Evolutionary conservation across 768 basidiomycete genomes (phyloP).

Genomic region (Tephrocybe sp.): DNA sequence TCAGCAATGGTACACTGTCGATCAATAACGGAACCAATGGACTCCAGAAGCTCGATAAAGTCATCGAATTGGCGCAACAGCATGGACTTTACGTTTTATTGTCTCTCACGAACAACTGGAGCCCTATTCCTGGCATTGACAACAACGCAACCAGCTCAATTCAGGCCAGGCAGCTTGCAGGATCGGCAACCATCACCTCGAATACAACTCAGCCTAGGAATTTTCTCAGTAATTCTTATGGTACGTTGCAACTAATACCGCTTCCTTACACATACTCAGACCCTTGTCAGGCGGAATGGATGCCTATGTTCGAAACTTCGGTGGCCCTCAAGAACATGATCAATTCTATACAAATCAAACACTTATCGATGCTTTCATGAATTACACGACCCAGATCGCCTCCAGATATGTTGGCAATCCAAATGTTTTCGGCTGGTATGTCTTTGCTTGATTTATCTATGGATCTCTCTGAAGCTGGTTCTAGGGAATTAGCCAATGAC

Average conservation of each 20-base stretch:
- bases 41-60: constrained; percentile 58
- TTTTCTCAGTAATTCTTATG: constrained; percentile 61
- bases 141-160: constrained; percentile 33
- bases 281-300: constrained; percentile 57
- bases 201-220: constrained; percentile 37
- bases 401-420: constrained; percentile 53
- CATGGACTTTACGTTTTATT: constrained; percentile 51
- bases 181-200: constrained; percentile 30
- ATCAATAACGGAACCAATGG: constrained; percentile 63
- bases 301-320: constrained; percentile 53
- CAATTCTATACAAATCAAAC: constrained; percentile 55
- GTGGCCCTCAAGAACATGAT: constrained; percentile 43
- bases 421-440: constrained; percentile 50
- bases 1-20: constrained; percentile 48
- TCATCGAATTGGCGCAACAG: constrained; percentile 51
- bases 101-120: constrained; percentile 61
- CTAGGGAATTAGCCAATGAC: constrained; percentile 67
- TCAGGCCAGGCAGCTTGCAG: constrained; percentile 23
- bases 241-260: constrained; percentile 26
- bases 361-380: constrained; percentile 49
- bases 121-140: constrained; percentile 21
- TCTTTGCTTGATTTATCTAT: not conserved
- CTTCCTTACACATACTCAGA: not conserved
- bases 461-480: constrained; percentile 17
- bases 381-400: constrained; percentile 54